A percentile compares a stretch with the other conserved stretches of the same genome.
These are phyloP conservation scores for Annulohypoxylon bovei DNA, from an alignment of 495 filamentous ascomycete species.

Conservation along the genomic window DNA sequence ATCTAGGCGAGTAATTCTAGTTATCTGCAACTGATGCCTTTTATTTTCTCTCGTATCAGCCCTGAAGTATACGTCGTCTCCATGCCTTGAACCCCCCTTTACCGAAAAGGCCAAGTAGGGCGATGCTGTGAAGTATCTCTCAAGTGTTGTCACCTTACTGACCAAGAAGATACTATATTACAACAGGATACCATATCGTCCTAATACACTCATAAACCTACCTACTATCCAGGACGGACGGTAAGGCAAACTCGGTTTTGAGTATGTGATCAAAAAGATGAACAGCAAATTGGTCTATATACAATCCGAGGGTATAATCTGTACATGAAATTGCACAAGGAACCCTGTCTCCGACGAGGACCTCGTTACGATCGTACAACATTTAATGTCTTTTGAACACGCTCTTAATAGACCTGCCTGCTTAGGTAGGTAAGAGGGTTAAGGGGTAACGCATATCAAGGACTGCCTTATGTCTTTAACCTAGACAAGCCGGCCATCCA, in stretches of 20 bases:
- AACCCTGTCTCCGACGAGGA: conserved; percentile 4
- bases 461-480: conserved; percentile 6
- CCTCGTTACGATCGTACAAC: conserved; percentile 15
- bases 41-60: neutral
- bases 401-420: neutral
- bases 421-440: neutral
- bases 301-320: conserved; percentile 39
- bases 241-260: conserved; percentile 7
- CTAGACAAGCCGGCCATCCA: conserved; percentile 16
- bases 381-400: conserved; percentile 16
- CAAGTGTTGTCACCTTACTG: neutral
- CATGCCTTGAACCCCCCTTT: neutral
- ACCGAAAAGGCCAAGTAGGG: neutral
- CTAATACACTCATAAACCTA: conserved; percentile 2
- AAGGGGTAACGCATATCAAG: neutral
- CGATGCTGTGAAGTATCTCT: neutral
- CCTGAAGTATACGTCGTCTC: neutral
- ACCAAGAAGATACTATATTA: conserved; percentile 4
- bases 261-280: neutral
- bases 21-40: neutral
- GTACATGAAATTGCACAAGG: conserved; percentile 19
- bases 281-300: conserved; percentile 27
- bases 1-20: neutral
- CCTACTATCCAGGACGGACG: neutral
- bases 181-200: neutral